Evolutionary conservation across 2,329 filamentous ascomycete genomes (phyloP).

Genomic region (Onygenales sp.): DNA sequence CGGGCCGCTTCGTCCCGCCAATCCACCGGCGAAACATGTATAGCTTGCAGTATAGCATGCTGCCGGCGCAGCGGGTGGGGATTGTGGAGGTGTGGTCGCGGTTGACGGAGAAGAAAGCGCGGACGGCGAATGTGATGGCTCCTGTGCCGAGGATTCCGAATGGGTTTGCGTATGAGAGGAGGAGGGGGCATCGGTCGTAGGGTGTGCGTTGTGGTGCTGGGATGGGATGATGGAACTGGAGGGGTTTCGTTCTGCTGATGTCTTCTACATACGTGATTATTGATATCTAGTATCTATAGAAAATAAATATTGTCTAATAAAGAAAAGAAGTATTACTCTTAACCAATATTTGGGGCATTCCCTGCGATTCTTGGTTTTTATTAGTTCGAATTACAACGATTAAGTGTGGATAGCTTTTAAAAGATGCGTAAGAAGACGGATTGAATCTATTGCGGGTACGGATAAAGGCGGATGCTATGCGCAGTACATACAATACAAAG

Average conservation of each 20-base stretch:
- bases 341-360: too few relatives aligned
- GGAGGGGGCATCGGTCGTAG: constrained; percentile 24
- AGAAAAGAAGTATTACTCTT: too few relatives aligned
- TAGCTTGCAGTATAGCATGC: constrained; percentile 94
- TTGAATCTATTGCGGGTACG: too few relatives aligned
- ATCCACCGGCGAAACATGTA: constrained; percentile 93
- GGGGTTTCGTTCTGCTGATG: background rate
- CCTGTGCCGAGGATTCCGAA: constrained; percentile 23
- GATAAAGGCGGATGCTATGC: too few relatives aligned
- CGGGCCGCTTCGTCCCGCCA: constrained; percentile 85
- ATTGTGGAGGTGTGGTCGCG: constrained; percentile 79
- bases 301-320: too few relatives aligned
- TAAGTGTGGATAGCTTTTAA: too few relatives aligned
- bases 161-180: constrained; percentile 24
- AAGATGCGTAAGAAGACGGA: too few relatives aligned
- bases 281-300: background rate
- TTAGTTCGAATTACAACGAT: too few relatives aligned
- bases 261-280: too few relatives aligned
- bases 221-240: background rate
- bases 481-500: too few relatives aligned
- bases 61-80: constrained; percentile 70
- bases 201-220: background rate
- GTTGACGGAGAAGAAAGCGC: constrained; percentile 43
- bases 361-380: too few relatives aligned
- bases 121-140: constrained; percentile 16